These are phyloP conservation scores for Colletotrichum limetticola DNA, from an alignment of 2,329 filamentous ascomycete species.

Conservation along the genomic window DNA sequence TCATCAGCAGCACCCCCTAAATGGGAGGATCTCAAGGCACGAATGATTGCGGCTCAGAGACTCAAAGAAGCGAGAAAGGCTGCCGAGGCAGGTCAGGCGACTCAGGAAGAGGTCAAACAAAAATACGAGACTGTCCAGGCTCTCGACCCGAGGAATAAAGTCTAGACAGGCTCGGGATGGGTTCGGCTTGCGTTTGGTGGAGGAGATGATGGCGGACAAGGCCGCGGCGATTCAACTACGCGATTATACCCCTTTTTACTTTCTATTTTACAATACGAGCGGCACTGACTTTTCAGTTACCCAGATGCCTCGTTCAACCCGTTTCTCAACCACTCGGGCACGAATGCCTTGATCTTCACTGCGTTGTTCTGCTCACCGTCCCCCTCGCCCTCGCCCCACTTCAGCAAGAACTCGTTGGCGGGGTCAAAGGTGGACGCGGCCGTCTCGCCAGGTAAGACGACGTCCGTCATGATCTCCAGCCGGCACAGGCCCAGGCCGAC, in stretches of 20 bases:
- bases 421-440: constrained; percentile 71
- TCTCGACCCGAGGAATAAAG: not conserved
- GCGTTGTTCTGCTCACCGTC: constrained; percentile 45
- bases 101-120: constrained; percentile 49
- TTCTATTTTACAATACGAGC: constrained; percentile 19
- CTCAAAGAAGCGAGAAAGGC: constrained; percentile 63
- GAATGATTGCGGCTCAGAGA: constrained; percentile 48
- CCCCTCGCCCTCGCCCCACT: constrained; percentile 32
- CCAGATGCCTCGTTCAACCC: constrained; percentile 46
- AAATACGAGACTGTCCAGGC: constrained; percentile 36
- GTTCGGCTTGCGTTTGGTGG: not conserved
- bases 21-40: constrained; percentile 36
- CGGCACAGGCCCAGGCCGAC: constrained; percentile 88
- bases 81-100: constrained; percentile 59
- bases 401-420: constrained; percentile 47
- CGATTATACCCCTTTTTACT: constrained; percentile 31
- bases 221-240: constrained; percentile 3
- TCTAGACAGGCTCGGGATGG: not conserved
- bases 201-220: not conserved
- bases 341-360: constrained; percentile 79
- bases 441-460: constrained; percentile 74
- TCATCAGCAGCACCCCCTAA: constrained; percentile 11
- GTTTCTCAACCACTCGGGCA: constrained; percentile 78
- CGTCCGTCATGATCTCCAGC: constrained; percentile 89
- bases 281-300: constrained; percentile 24